Evolutionary conservation across 2,329 filamentous ascomycete genomes (phyloP), one percentile per base, ranked within the genome.

Genomic region (Alternaria sp.): DNA sequence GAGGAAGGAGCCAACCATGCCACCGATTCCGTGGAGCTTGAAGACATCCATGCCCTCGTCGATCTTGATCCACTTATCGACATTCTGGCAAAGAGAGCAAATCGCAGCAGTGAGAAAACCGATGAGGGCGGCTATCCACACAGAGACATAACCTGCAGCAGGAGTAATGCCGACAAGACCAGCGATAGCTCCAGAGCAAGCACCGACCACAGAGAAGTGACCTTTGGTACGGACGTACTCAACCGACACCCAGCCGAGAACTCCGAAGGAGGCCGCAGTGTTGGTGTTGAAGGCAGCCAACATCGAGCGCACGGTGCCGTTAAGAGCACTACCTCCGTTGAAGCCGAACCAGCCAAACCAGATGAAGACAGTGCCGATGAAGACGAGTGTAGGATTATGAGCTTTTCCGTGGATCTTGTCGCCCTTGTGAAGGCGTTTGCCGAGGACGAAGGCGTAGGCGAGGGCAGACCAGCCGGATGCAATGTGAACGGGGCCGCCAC

Each of bases 301-400:
- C 80, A 86, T 85, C 25, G 84, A 82, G 49, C 86, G 84, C 38
- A 87, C 73, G 25, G 81, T 82, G 10, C 62, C 65, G 50, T 66
- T 68, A 22, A 87, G 79, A 20, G 84, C 82, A 4, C 83, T 85
- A 14, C 85, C 85, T 45, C 85, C 85, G 71, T 87, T 87, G 74
- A 87, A 87, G 2, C 85, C 85, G 62, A 86, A 84, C 85, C 85
- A 87, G 9, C 84, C 87, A 61, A 89, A 88, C 87, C 87, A 90
- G 62, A 90, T 89, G 41, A 90, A 79, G 1, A 88, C 80, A 1
- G 87, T 90, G 2, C 88, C 88, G 2, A 90, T 81, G 66, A 87
- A 88, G 66, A 90, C 86, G 1, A 90, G 81, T 0, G 86, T 85
- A 0, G 87, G 85, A 74, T 89, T 90, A 72, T 90, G 87, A 2